Base-by-base conservation (phyloP, 495 filamentous ascomycete species). In the Penicillium cinerascens region DNA sequence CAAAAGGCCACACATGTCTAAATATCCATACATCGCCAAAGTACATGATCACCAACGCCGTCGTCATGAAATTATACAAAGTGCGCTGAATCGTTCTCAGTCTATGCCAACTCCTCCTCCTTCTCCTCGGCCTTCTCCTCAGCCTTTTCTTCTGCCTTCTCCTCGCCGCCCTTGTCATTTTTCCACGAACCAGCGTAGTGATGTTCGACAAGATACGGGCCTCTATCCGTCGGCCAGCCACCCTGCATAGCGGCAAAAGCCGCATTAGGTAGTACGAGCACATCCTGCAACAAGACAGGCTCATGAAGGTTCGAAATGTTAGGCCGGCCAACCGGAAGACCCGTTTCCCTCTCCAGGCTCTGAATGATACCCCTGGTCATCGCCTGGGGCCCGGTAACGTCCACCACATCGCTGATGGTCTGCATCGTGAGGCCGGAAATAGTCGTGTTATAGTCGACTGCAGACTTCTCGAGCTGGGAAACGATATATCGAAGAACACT, bases 151-250 rank as follows among this genome's bases (percentile, higher is more conserved):
- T 21, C 38, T 0, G 2, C 38, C 38, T 41, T 41, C 2, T 4
- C n/a, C 16, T 41, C 38, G 7, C 16, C 38, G n/a, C 58, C 46
- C 8, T 61, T 38, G 40, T 51, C 45, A 43, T 54, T 52, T 44
- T 70, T 66, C 67, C 66, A 70, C 47, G 61, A 60, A 13, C 63
- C 66, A 18, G 55, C 61, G 42, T 65, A 65, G 17, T 68, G 62
- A 49, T 70, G 66, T 47, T 62, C 56, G 1, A 69, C 66, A 1
- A 70, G 46, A 40, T 63, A 58, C 4, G 54, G 52, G 22, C 58
- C 51, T 35, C 53, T 46, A 33, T 65, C 40, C 29, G 52, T 36
- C 2, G 54, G 42, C 6, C 48, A 56, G 6, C 52, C 55, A 20
- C 39, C 54, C 38, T 62, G 61, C n/a, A 51, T 39, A 29, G 61